Evolutionary conservation across 2,329 filamentous ascomycete genomes (phyloP).

Genomic region (Chaetoscypha palmicola): DNA sequence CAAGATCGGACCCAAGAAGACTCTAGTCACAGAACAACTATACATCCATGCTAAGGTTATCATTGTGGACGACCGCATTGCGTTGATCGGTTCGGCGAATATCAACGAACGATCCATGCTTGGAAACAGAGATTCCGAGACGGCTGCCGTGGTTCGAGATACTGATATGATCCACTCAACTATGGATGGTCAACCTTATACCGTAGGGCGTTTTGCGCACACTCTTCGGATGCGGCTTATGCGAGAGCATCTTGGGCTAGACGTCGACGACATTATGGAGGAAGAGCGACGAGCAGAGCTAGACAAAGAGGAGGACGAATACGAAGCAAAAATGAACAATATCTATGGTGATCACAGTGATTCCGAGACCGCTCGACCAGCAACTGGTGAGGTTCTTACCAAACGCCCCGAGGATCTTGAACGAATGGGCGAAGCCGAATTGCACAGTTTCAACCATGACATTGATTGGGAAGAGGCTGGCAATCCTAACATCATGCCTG

Average conservation of each 20-base stretch:
- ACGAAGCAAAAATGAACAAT: constrained; percentile 53
- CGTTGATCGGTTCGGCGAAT: constrained; percentile 93
- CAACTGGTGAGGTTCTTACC: constrained; percentile 11
- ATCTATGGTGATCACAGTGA: constrained; percentile 48
- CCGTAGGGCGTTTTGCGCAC: constrained; percentile 87
- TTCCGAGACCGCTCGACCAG: constrained; percentile 7
- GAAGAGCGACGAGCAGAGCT: constrained; percentile 64
- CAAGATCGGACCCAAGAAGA: constrained; percentile 73
- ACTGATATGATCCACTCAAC: constrained; percentile 86
- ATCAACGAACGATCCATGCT: constrained; percentile 98
- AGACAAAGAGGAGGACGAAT: constrained; percentile 44
- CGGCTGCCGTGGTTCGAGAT: constrained; percentile 83
- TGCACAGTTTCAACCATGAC: constrained; percentile 70
- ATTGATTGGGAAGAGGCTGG: constrained; percentile 39
- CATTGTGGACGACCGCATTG: constrained; percentile 87
- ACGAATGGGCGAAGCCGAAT: constrained; percentile 41
- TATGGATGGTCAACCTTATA: constrained; percentile 85
- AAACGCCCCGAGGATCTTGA: constrained; percentile 43
- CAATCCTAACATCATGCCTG: constrained; percentile 36
- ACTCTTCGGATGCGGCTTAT: constrained; percentile 88
- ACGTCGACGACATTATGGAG: constrained; percentile 85
- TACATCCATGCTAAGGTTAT: constrained; percentile 98
- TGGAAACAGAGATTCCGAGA: constrained; percentile 84
- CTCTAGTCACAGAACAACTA: constrained; percentile 86
- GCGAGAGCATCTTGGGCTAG: constrained; percentile 93